Evolutionary conservation across 83 land plant genomes (phyloP), one percentile per base, ranked within the genome.

Genomic region (Picea abies): DNA sequence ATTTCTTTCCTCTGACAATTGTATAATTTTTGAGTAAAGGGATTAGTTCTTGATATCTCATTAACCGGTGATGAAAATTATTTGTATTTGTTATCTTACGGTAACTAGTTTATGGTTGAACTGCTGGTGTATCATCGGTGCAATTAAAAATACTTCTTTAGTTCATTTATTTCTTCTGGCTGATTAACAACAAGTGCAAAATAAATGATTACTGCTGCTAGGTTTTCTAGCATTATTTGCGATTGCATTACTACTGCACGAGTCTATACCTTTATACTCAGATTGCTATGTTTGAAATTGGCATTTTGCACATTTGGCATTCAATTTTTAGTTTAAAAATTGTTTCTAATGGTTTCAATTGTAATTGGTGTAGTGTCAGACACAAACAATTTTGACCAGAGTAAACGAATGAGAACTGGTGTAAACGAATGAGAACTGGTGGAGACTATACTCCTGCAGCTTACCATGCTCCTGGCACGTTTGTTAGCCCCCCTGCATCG

Each of bases 351-450:
- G 66, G 61, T 72, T 70, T 26, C 22, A 63, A 62, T 39, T 66
- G 60, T 80, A 75, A 80, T 63, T 88, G 92, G 91, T 73, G 87
- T 89, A 9, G 96, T 85, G 16, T 87, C 89, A 23, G 97, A 91
- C 79, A 83, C 94, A 80, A 86, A 84, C 39, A 83, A 90, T 5
- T 90, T 86, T 88, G 99, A 98, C 83, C 94, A 91, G 78, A 98
- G 97, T 73, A 98, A 98, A 85, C 89, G 99, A 22, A 69, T 93
- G 84, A 83, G 97, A 73, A 98, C 99, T 72, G 99, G 93, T 44
- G 95, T 73, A 98, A 98, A 85, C 89, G 99, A 22, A 69, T 93
- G 84, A 83, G 97, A 73, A 98, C 99, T 72, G 99, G 93, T 44
- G 95, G 94, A 80, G 98, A 95, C 81, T 94, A 90, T 80, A 79